A percentile compares a stretch with the other conserved stretches of the same genome.
phyloP scores from a whole-genome alignment of 306 rosid genomes.

The Rosa chinensis region DNA sequence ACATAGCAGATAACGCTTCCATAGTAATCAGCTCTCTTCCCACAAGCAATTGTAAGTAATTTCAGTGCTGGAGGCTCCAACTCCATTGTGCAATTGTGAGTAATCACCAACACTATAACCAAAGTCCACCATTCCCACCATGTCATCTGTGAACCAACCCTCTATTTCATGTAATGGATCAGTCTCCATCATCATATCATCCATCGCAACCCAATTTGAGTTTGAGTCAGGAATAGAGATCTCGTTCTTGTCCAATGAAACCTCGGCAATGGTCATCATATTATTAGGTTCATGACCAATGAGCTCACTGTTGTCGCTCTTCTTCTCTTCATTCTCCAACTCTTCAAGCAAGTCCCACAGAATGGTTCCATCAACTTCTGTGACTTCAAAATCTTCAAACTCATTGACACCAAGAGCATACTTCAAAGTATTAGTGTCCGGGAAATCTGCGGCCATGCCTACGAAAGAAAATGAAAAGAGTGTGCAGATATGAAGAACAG shows the following conservation, averaged over 20 bases:
- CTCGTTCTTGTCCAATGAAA: slow-evolving; percentile 19
- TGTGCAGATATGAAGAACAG: slow-evolving; percentile 12
- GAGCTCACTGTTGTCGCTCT: neutral
- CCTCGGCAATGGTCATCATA: neutral
- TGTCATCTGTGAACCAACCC: slow-evolving; percentile 46
- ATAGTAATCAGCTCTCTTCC: slow-evolving; percentile 26
- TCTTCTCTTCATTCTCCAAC: slow-evolving; percentile 26
- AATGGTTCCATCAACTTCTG: slow-evolving; percentile 58
- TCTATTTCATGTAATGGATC: slow-evolving; percentile 13
- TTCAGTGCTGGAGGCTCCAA: slow-evolving; percentile 30
- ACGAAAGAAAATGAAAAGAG: neutral
- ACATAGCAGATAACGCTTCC: neutral
- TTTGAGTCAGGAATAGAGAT: slow-evolving; percentile 26
- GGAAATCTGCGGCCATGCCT: slow-evolving; percentile 35
- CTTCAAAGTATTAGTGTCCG: neutral
- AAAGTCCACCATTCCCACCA: slow-evolving; percentile 37
- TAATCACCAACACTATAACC: slow-evolving; percentile 38
- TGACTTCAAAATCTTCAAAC: slow-evolving; percentile 44
- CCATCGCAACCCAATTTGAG: slow-evolving; percentile 36
- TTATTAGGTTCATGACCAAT: neutral
- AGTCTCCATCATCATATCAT: slow-evolving; percentile 13
- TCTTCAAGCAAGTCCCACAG: slow-evolving; percentile 58
- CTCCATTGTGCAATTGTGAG: slow-evolving; percentile 28
- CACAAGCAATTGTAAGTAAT: slow-evolving; percentile 40
- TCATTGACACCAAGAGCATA: slow-evolving; percentile 22